Percentiles rank a stretch among this genome's conserved stretches.
These are phyloP conservation scores for Agapanthus africanus DNA, from an alignment of 106 monocot genomes.

Conservation along the genomic window DNA sequence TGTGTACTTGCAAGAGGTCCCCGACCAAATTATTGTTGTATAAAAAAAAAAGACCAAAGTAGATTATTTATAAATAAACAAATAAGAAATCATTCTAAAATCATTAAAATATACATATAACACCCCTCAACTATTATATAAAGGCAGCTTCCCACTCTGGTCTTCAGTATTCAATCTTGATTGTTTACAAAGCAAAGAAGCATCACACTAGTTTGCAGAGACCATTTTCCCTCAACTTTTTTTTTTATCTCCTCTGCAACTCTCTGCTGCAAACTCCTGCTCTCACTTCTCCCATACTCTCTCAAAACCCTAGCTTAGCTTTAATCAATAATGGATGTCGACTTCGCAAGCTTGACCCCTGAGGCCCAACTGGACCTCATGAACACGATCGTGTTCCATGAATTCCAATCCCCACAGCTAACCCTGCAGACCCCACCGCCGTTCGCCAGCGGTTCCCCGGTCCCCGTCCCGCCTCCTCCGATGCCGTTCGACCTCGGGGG, in stretches of 20 bases:
- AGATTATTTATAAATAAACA: too few relatives aligned
- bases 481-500: background rate
- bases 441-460: background rate
- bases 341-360: background rate
- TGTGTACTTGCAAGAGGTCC: too few relatives aligned
- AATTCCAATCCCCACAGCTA: background rate
- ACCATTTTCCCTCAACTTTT: background rate
- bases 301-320: too few relatives aligned
- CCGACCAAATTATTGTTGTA: too few relatives aligned
- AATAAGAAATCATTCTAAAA: background rate
- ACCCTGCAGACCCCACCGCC: background rate
- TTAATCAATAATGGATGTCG: slow-evolving; percentile 11
- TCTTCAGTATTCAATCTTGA: background rate
- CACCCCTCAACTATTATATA: background rate
- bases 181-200: background rate
- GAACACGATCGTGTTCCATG: slow-evolving; percentile 26
- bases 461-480: background rate
- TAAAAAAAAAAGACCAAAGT: too few relatives aligned
- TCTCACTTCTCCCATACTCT: too few relatives aligned
- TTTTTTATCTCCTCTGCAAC: background rate
- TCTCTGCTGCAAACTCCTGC: too few relatives aligned
- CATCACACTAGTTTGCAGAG: background rate
- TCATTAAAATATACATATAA: background rate
- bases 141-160: background rate
- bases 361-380: slow-evolving; percentile 32